phyloP scores from a whole-genome alignment of 768 basidiomycete species.

The Boletellus sp. region DNA sequence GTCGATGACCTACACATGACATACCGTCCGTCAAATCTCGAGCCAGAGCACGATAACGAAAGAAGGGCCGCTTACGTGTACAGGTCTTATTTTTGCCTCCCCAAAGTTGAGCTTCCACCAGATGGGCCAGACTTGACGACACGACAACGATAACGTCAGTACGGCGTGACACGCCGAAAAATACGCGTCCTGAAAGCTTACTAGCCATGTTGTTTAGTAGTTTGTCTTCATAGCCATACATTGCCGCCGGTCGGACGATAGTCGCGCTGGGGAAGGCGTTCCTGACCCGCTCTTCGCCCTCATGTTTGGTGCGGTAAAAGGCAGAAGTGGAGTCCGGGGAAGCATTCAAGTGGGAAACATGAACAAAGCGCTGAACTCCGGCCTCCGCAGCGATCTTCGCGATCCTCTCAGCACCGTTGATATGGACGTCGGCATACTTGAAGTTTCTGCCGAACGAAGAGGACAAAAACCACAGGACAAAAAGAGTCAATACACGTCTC shows the following conservation, averaged over 20 bases:
- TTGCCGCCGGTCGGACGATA: conserved; percentile 76
- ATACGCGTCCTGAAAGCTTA: conserved; percentile 39
- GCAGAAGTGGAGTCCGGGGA: conserved; percentile 69
- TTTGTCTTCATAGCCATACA: conserved; percentile 97
- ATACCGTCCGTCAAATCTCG: conserved; percentile 12
- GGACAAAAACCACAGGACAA: background rate
- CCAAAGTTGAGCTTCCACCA: conserved; percentile 93
- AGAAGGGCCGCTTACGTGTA: conserved; percentile 61
- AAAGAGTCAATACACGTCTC: conserved; percentile 12
- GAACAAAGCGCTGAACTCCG: conserved; percentile 83
- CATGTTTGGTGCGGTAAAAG: conserved; percentile 87
- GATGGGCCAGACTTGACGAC: conserved; percentile 74
- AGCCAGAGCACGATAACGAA: conserved; percentile 16
- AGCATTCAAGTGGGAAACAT: conserved; percentile 95
- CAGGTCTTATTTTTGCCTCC: conserved; percentile 83
- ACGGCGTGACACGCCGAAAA: conserved; percentile 5
- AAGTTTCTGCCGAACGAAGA: conserved; percentile 66
- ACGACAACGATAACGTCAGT: conserved; percentile 10
- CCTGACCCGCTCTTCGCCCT: conserved; percentile 85
- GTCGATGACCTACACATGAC: conserved; percentile 68
- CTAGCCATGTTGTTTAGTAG: conserved; percentile 88
- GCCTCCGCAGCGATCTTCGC: conserved; percentile 73
- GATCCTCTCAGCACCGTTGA: conserved; percentile 78
- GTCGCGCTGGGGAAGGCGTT: conserved; percentile 82
- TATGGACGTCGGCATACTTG: conserved; percentile 75